phyloP scores from a whole-genome alignment of 2,329 filamentous ascomycete genomes.

The Aureobasidium lini region DNA sequence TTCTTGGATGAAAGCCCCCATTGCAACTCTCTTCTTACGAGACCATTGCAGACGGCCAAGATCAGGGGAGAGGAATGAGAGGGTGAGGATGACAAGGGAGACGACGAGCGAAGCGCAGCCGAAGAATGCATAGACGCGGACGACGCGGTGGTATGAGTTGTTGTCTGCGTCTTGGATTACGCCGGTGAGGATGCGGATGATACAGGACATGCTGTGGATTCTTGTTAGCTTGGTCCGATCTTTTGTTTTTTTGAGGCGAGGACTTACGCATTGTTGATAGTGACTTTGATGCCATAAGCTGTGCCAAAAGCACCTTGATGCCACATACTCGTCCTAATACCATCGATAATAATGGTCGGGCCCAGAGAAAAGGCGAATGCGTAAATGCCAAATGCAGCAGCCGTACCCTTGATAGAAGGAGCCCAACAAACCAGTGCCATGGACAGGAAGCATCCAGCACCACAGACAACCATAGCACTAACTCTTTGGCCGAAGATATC shows the following conservation, averaged over 20 bases:
- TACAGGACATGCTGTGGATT: constrained; percentile 48
- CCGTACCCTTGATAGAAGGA: constrained; percentile 43
- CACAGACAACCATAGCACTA: constrained; percentile 39
- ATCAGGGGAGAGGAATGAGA: constrained; percentile 35
- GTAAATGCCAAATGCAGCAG: constrained; percentile 53
- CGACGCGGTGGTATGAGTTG: constrained; percentile 49
- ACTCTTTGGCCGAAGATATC: constrained; percentile 50
- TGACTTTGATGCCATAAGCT: constrained; percentile 53
- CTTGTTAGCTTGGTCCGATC: not conserved
- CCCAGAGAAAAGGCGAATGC: constrained; percentile 50
- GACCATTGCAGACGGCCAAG: constrained; percentile 51
- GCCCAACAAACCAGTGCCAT: constrained; percentile 51
- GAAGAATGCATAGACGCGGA: constrained; percentile 50
- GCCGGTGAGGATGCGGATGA: constrained; percentile 50
- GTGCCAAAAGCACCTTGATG: constrained; percentile 54
- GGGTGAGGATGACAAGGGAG: constrained; percentile 32
- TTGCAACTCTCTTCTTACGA: constrained; percentile 43
- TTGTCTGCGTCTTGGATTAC: constrained; percentile 52
- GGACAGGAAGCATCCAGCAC: constrained; percentile 44
- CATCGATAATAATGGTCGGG: constrained; percentile 53
- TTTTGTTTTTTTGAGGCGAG: not conserved
- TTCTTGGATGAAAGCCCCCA: constrained; percentile 38
- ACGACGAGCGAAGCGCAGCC: constrained; percentile 44
- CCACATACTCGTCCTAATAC: constrained; percentile 54
- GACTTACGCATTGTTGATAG: constrained; percentile 50